Evolutionary conservation across 2,329 filamentous ascomycete species (phyloP), one percentile per base, ranked within the genome.

Genomic region (Sordariomycetes sp.): DNA sequence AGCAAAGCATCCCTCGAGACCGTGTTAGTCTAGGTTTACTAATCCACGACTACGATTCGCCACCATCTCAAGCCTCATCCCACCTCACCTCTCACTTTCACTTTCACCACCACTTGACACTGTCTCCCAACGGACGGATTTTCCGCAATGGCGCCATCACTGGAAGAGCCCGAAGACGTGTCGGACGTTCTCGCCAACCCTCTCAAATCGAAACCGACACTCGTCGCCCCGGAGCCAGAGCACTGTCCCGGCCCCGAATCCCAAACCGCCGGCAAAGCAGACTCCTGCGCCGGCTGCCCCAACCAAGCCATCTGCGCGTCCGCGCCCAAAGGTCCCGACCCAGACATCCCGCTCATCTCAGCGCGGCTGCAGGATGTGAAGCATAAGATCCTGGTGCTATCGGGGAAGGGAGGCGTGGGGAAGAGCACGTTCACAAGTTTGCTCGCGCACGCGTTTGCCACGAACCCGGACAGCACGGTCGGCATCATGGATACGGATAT

Each of bases 401-500:
- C 82, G 33, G 92, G 92, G 41, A 98, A 96, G 68, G 92, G 92
- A 41, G 92, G 92, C 30, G 92, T 98, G 1, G 92, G 92, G 7
- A 98, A 98, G 63, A 92, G 83, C 46, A 96, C 92, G 0, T 94
- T 96, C 53, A 90, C 85, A 4, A 82, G 79, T 3, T 75, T 96
- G 48, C 75, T 96, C 14, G 83, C 85, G 3, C 86, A 94, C 54
- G 88, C 85, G 2, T 93, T 98, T 48, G 86, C 92, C 2, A 75
- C 76, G 11, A 86, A 93, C 55, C 77, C 81, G 0, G 75, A 81
- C 30, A 81, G 68, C 37, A 86, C 77, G 2, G 85, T 98, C 19
- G 92, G 90, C 15, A 81, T 98, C 47, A 95, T 96, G 86, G 92
- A 98, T 59, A 93, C 92, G 6, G 92, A 98, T 58, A 94, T 98